Base-by-base conservation (phyloP, 805 yeast species). In the Danielia oregonensis region DNA sequence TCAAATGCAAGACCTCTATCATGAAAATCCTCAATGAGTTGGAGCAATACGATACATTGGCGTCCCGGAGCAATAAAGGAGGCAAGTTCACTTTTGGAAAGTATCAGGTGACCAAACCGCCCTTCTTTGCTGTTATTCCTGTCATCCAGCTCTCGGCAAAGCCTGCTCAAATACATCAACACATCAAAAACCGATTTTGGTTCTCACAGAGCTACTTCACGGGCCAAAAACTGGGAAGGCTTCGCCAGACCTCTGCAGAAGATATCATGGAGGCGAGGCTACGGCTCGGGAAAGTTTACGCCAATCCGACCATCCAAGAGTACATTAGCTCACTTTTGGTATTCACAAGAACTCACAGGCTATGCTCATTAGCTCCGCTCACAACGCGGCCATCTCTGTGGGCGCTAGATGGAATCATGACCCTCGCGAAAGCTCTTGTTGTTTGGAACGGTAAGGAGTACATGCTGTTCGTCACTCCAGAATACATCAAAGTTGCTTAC, bases 291-390 rank as follows among this genome's bases (percentile, higher is more conserved):
- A 4, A 21, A 13, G 59, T 65, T 2, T 57, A 48, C 34, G 49
- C 54, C n/a, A 48, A 60, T 15, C 65, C 70, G 4, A 67, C 61
- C 17, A 54, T 67, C 15, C 56, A 55, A 19, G 49, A 56, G 27
- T 67, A 67, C 36, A 51, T 63, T 17, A 59, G 62, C 37, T 65
- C 70, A 11, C 37, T 67, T 11, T 49, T 65, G 17, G 61, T 64
- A 7, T 58, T 54, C 36, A 53, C 63, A 2, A 43, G 73, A 22
- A 57, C 59, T 36, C 72, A 67, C 37, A 46, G 73, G 17, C 46
- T 67, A 15, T 51, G 61, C 24, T 58, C 68, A n/a, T 35, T 67
- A n/a, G 52, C 69, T 5, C 68, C 66, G 4, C 51, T 56, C 10
- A 48, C 54, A 25, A 53, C 67, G 0, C 36, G 72, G 9, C 51